Conservation (phyloP, 352 stramenopile genomes). For the Globisporangium nagaii region DNA sequence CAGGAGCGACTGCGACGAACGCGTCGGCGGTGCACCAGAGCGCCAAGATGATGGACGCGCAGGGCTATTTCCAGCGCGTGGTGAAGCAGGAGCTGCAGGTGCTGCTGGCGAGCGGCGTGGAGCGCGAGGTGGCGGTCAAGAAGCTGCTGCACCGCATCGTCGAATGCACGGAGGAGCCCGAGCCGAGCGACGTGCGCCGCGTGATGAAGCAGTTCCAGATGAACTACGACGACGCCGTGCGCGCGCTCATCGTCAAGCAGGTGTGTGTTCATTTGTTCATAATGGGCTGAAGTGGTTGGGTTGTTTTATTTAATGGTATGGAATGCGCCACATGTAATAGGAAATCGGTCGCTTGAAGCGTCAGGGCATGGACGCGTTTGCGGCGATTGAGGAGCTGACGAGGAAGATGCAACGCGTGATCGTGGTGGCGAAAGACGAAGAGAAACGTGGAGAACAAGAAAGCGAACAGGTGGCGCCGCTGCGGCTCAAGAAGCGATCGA, state of each 20-base stretch:
- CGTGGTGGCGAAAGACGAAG: conserved; percentile 6
- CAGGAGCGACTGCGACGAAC: neutral
- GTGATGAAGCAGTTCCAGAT: conserved; percentile 87
- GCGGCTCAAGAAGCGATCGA: conserved; percentile 6
- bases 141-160: conserved; percentile 74
- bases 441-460: conserved; percentile 5
- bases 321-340: conserved; percentile 10
- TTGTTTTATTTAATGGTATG: neutral
- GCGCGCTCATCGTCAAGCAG: conserved; percentile 83
- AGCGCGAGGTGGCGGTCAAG: conserved; percentile 70
- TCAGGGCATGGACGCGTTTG: conserved; percentile 74
- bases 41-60: conserved; percentile 61
- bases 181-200: conserved; percentile 52
- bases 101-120: conserved; percentile 42
- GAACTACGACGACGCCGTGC: conserved; percentile 80
- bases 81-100: conserved; percentile 79
- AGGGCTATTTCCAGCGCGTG: conserved; percentile 62
- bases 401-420: conserved; percentile 66
- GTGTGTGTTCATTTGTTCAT: conserved; percentile 5
- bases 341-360: conserved; percentile 74
- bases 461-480: neutral
- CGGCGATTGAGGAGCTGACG: conserved; percentile 80
- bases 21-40: conserved; percentile 20
- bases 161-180: conserved; percentile 49
- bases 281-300: too few species aligned